These are phyloP conservation scores for Protea cynaroides DNA, from an alignment of 164 flowering plant species.

Conservation along the genomic window DNA sequence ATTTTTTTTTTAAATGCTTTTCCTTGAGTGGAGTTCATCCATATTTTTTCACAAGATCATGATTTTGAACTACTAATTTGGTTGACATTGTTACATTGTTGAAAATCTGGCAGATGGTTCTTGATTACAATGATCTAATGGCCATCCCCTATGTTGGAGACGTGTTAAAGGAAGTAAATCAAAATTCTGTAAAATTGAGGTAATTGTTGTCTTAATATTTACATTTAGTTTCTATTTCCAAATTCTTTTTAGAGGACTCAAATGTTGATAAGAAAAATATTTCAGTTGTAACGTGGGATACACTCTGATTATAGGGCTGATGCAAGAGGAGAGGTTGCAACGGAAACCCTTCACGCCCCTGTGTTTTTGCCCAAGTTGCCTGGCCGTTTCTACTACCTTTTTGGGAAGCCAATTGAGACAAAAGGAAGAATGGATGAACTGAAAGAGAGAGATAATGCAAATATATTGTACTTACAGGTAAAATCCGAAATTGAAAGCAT, in stretches of 20 bases:
- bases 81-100: not conserved
- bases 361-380: conserved; percentile 71
- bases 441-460: conserved; percentile 48
- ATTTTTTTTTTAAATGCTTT: too few relatives aligned
- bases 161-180: conserved; percentile 22
- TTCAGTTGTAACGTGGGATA: not conserved
- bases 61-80: not conserved
- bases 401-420: conserved; percentile 79
- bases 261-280: not conserved
- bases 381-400: conserved; percentile 75
- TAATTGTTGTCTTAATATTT: conserved; percentile 11
- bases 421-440: conserved; percentile 41
- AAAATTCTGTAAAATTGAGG: conserved; percentile 35
- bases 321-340: conserved; percentile 43
- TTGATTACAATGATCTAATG: conserved; percentile 71
- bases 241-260: too few relatives aligned
- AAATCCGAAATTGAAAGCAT: conserved; percentile 53
- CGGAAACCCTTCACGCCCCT: conserved; percentile 44
- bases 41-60: not conserved
- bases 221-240: not conserved
- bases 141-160: conserved; percentile 55
- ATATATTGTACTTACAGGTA: conserved; percentile 51
- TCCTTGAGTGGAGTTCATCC: not conserved
- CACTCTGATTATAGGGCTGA: conserved; percentile 30
- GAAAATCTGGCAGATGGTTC: conserved; percentile 30